Percentiles rank a stretch among this genome's conserved stretches.
phyloP scores from a whole-genome alignment of 306 rosid genomes.

The Lathyrus aphaca region DNA sequence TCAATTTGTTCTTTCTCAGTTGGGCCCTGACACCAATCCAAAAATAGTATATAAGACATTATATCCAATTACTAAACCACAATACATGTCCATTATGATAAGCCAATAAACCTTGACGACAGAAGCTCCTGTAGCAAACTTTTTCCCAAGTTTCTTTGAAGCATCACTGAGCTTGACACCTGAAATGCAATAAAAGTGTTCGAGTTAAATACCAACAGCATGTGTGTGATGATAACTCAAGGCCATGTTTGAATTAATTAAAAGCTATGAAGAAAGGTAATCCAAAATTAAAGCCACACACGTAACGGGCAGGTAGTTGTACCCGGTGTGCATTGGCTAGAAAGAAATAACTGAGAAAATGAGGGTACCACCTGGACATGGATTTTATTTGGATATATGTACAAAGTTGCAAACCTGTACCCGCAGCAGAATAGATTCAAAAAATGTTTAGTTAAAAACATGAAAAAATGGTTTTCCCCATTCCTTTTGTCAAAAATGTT shows the following conservation, averaged over 20 bases:
- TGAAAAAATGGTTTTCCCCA: neutral
- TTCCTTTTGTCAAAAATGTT: neutral
- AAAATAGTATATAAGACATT: constrained; percentile 35
- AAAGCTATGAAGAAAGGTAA: neutral
- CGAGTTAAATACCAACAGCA: constrained; percentile 6
- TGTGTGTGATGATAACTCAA: constrained; percentile 11
- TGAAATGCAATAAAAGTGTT: constrained; percentile 40
- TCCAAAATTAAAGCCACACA: neutral
- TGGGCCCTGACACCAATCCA: constrained; percentile 76
- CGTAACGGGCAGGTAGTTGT: neutral
- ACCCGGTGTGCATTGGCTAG: neutral
- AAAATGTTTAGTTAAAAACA: neutral
- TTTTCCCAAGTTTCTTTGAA: constrained; percentile 97
- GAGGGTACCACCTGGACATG: neutral
- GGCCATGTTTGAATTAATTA: neutral
- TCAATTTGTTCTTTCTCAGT: constrained; percentile 99
- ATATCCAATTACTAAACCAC: constrained; percentile 29
- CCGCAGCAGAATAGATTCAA: neutral
- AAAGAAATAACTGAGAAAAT: neutral
- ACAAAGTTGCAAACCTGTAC: neutral
- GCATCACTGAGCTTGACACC: constrained; percentile 99
- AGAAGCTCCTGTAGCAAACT: constrained; percentile 99
- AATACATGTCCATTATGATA: constrained; percentile 10
- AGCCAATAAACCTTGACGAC: constrained; percentile 79
- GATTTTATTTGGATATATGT: no score